Base-by-base conservation (phyloP, 805 yeast genomes). In the Starmerella potacharoeniae region DNA sequence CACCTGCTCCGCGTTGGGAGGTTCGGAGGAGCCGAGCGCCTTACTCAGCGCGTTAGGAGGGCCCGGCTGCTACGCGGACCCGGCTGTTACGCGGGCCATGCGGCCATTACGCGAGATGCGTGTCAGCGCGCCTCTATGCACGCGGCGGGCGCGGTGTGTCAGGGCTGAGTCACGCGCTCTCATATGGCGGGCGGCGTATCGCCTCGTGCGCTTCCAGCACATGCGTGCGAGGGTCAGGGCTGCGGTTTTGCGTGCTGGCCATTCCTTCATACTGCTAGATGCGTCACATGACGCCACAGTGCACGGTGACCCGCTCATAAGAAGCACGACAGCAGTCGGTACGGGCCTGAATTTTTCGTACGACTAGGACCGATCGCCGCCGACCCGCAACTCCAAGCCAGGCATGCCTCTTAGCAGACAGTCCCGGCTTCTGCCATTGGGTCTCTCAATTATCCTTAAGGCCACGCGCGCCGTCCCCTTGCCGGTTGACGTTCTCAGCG, bases 381-480 rank as follows among this genome's bases (percentile, higher is more conserved):
- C 17, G 14, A 14, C 7, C 41, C 41, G 16, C 41, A 13, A 37
- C 14, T 14, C 7, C 17, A 37, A 16, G 29, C 5, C 14, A 30
- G 37, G 48, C 48, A 46, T 46, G 49, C 17, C 49, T 10, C 30
- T 34, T 16, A 43, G 30, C 10, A 43, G 47, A 43, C 47, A 30
- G 13, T 30, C 36, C 13, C 39, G 31, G 40, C 40, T 46, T 5
- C 40, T 46, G 49, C 49, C 49, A 33, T 34, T 46, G 40, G 8
- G n/a, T 11, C 14, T 46, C 31, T 17, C 49, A 6, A 14, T 46
- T 7, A 3, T 46, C 3, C n/a, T 34, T 9, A 17, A 29, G 11
- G 49, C 49, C 30, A 40, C 30, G 16, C 39, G 49, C 7, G 49
- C 49, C 31, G 47, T 17, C 48, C 55, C 36, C 41, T 42, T 46